phyloP scores from a whole-genome alignment of 345 rosid species.

The Citrus mangshanensis region DNA sequence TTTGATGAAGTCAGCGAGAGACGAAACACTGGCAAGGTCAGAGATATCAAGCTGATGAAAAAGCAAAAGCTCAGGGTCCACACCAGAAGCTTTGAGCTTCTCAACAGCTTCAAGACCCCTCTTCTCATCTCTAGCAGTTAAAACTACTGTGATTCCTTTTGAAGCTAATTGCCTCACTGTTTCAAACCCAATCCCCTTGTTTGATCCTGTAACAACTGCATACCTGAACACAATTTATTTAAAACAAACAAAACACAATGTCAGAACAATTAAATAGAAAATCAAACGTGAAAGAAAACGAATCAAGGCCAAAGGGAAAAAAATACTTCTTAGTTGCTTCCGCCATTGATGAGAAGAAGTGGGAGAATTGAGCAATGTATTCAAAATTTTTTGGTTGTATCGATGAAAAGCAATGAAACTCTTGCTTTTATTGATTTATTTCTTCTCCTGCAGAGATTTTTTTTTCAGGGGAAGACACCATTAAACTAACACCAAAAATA shows the following conservation, averaged over 20 bases:
- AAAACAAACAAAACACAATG: too few relatives aligned
- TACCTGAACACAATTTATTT: slow-evolving; percentile 16
- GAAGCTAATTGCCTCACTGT: slow-evolving; percentile 36
- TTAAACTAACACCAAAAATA: too few relatives aligned
- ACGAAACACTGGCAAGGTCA: slow-evolving; percentile 27
- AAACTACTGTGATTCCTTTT: slow-evolving; percentile 25
- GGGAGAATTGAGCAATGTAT: too few relatives aligned
- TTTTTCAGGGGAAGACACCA: too few relatives aligned
- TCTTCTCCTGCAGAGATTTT: too few relatives aligned
- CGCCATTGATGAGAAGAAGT: not conserved
- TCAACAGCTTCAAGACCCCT: slow-evolving; percentile 45
- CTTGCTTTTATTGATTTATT: too few relatives aligned
- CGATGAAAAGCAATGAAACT: too few relatives aligned
- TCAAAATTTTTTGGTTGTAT: too few relatives aligned
- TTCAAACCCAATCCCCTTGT: slow-evolving; percentile 50
- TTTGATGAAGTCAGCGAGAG: slow-evolving; percentile 33
- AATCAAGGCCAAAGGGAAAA: not conserved
- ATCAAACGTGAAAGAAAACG: not conserved
- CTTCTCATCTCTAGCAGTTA: slow-evolving; percentile 47
- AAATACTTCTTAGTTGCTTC: not conserved
- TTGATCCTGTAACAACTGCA: slow-evolving; percentile 51
- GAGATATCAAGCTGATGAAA: slow-evolving; percentile 54
- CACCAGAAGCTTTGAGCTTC: slow-evolving; percentile 29
- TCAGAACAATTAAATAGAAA: not conserved
- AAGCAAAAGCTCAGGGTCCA: slow-evolving; percentile 14